phyloP scores from a whole-genome alignment of 1,284 basidiomycete species.

The Moniliophthora roreri region DNA sequence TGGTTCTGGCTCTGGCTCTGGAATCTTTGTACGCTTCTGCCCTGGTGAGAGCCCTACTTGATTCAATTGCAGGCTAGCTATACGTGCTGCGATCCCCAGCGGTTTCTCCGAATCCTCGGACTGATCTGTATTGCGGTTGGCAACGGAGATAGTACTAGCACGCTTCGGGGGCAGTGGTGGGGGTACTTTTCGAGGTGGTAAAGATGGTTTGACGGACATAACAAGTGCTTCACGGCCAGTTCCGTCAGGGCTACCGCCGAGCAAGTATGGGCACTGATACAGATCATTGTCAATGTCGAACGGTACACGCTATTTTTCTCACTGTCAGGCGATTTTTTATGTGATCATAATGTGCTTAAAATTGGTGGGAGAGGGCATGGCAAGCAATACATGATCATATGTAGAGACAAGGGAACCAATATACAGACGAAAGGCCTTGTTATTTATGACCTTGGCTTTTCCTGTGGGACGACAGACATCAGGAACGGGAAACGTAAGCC shows the following conservation, averaged over 20 bases:
- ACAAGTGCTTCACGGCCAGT: constrained; percentile 8
- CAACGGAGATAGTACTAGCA: constrained; percentile 4
- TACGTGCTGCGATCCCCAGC: constrained; percentile 28
- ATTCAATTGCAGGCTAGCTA: constrained; percentile 28
- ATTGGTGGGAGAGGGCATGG: constrained; percentile 16
- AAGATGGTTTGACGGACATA: constrained; percentile 13
- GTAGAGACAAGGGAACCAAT: constrained; percentile 22
- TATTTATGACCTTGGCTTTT: constrained; percentile 87
- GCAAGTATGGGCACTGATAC: neutral
- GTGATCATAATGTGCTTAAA: constrained; percentile 6
- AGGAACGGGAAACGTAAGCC: constrained; percentile 3
- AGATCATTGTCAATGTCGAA: neutral
- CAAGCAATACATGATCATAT: constrained; percentile 41
- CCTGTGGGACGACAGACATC: constrained; percentile 42
- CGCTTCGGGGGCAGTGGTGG: constrained; percentile 22
- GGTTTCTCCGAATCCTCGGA: constrained; percentile 11
- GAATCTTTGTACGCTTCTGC: neutral
- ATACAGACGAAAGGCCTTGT: constrained; percentile 9
- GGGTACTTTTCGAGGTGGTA: constrained; percentile 27
- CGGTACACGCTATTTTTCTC: neutral
- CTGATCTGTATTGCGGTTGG: neutral
- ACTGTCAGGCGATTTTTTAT: neutral
- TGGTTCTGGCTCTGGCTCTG: constrained; percentile 19
- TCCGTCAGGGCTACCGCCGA: too few species aligned
- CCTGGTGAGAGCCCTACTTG: constrained; percentile 13